These are phyloP conservation scores for Cladophialophora exuberans DNA, from an alignment of 2,329 filamentous ascomycete genomes.

Conservation along the genomic window DNA sequence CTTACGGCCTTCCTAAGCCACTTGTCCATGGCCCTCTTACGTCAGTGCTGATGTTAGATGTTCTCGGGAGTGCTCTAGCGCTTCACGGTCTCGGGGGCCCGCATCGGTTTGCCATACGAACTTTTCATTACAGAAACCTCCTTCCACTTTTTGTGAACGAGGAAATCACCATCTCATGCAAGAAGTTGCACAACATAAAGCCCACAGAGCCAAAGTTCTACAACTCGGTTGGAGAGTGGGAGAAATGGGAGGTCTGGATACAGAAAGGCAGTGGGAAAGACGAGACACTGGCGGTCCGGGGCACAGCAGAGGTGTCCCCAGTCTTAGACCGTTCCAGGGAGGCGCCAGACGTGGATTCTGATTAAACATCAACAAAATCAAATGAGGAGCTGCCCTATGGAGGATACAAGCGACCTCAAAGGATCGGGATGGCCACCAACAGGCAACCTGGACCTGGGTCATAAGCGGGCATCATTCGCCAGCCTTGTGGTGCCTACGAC, in stretches of 20 bases:
- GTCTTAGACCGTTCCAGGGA: background rate
- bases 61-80: conserved; percentile 47
- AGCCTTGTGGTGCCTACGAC: no score
- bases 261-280: conserved; percentile 25
- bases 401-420: no score
- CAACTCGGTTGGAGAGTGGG: conserved; percentile 68
- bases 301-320: conserved; percentile 17
- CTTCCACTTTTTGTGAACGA: conserved; percentile 78
- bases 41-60: conserved; percentile 73
- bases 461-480: no score
- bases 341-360: background rate
- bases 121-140: conserved; percentile 78
- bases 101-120: conserved; percentile 46
- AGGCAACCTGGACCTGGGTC: no score
- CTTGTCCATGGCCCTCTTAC: conserved; percentile 87
- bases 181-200: conserved; percentile 37
- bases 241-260: conserved; percentile 59
- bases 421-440: no score
- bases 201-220: conserved; percentile 45
- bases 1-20: conserved; percentile 74
- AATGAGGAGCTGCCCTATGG: background rate
- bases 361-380: background rate
- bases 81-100: background rate
- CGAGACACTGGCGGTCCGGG: conserved; percentile 25
- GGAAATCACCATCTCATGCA: conserved; percentile 69